Evolutionary conservation across 192 early-diverging fungal species (phyloP).

Genomic region (Coemansia sp.): DNA sequence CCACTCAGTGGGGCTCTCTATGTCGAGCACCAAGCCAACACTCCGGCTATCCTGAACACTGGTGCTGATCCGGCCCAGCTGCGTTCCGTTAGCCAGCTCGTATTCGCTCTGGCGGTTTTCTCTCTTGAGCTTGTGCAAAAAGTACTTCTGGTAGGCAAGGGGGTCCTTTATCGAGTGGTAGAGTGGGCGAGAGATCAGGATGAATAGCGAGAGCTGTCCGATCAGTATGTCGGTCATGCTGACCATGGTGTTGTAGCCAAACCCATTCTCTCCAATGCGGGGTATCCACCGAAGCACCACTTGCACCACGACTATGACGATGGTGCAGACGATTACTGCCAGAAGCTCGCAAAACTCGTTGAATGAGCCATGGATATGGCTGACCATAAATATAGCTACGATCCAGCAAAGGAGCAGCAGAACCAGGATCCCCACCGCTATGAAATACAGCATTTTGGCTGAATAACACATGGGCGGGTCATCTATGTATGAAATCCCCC

Average conservation of each 20-base stretch:
- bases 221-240: slow-evolving; percentile 33
- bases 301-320: slow-evolving; percentile 20
- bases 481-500: slow-evolving; percentile 9
- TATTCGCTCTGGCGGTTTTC: slow-evolving; percentile 28
- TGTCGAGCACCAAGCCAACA: not conserved
- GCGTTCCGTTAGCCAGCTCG: slow-evolving; percentile 42
- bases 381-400: slow-evolving; percentile 21
- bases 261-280: slow-evolving; percentile 20
- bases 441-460: slow-evolving; percentile 36
- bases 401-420: slow-evolving; percentile 19
- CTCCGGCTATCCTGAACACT: not conserved
- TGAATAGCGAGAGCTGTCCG: slow-evolving; percentile 24
- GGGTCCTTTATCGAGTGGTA: slow-evolving; percentile 24
- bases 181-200: slow-evolving; percentile 16
- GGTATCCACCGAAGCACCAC: slow-evolving; percentile 44
- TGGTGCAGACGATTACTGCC: slow-evolving; percentile 12
- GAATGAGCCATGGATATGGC: slow-evolving; percentile 30
- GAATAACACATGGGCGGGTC: slow-evolving; percentile 28
- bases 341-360: slow-evolving; percentile 42
- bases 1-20: slow-evolving; percentile 16
- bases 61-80: slow-evolving; percentile 12
- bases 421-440: slow-evolving; percentile 21
- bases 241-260: slow-evolving; percentile 33
- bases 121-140: slow-evolving; percentile 24
- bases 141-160: slow-evolving; percentile 23